Evolutionary conservation across 306 rosid genomes (phyloP).

Genomic region (Fagus crenata): DNA sequence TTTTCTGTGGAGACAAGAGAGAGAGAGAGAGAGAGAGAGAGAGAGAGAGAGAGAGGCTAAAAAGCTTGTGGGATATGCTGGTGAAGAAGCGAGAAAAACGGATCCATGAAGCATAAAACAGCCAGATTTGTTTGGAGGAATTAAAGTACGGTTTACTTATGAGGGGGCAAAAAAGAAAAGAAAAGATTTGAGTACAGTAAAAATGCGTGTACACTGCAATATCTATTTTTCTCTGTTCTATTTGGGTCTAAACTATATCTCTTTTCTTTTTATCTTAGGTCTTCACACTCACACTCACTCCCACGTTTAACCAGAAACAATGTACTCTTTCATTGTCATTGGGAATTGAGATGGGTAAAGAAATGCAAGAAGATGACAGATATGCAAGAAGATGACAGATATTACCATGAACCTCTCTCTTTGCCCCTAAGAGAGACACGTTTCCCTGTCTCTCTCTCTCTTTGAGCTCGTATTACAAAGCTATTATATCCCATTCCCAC

Average conservation of each 20-base stretch:
- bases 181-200: background rate
- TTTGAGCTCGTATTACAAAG: slow-evolving; percentile 16
- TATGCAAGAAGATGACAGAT: no score
- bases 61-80: slow-evolving; percentile 28
- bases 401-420: slow-evolving; percentile 29
- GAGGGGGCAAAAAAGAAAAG: background rate
- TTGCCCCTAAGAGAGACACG: background rate
- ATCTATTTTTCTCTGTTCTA: background rate
- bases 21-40: no score
- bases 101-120: slow-evolving; percentile 69
- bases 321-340: slow-evolving; percentile 16
- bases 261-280: slow-evolving; percentile 1
- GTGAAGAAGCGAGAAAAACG: slow-evolving; percentile 63
- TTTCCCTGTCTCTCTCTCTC: background rate
- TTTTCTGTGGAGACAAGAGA: slow-evolving; percentile 11
- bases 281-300: slow-evolving; percentile 60
- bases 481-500: slow-evolving; percentile 1
- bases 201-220: background rate
- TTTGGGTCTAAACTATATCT: background rate
- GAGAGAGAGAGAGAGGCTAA: slow-evolving; percentile 15
- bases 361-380: slow-evolving; percentile 35
- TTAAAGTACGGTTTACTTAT: slow-evolving; percentile 35
- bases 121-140: slow-evolving; percentile 51
- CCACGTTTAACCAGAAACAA: slow-evolving; percentile 54
- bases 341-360: slow-evolving; percentile 50